These are phyloP conservation scores for Mycena polygramma DNA, from an alignment of 768 basidiomycete genomes.

Conservation along the genomic window DNA sequence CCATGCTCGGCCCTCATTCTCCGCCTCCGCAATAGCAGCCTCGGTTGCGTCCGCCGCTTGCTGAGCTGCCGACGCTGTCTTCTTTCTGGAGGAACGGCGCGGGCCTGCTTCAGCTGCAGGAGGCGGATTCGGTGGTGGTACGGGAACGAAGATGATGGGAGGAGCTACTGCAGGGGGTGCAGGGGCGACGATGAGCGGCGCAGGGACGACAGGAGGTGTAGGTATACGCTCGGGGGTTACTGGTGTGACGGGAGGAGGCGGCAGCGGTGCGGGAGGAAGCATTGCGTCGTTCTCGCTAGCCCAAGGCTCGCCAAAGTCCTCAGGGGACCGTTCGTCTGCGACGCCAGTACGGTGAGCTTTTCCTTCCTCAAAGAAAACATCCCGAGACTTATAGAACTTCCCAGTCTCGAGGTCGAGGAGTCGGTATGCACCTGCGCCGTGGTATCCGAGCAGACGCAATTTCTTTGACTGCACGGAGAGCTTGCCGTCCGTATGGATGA, in stretches of 20 bases:
- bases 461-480: neutral
- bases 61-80: neutral
- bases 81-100: neutral
- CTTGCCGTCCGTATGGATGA: too few relatives aligned
- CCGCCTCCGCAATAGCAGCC: neutral
- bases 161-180: too few relatives aligned
- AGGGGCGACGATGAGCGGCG: neutral
- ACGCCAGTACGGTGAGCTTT: too few relatives aligned
- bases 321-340: too few relatives aligned
- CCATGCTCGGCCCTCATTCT: neutral
- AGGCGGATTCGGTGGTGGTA: too few relatives aligned
- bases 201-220: neutral
- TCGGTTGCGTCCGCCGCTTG: neutral
- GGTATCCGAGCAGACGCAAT: neutral
- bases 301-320: too few relatives aligned
- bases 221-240: neutral
- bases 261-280: too few relatives aligned
- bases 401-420: neutral
- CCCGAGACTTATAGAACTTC: slow-evolving; percentile 7
- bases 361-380: too few relatives aligned
- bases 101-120: too few relatives aligned
- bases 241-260: too few relatives aligned
- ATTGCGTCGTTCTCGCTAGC: too few relatives aligned
- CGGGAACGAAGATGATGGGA: too few relatives aligned
- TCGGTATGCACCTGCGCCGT: neutral